Evolutionary conservation across 164 flowering plant genomes (phyloP).

Genomic region (Vitis cinerea): DNA sequence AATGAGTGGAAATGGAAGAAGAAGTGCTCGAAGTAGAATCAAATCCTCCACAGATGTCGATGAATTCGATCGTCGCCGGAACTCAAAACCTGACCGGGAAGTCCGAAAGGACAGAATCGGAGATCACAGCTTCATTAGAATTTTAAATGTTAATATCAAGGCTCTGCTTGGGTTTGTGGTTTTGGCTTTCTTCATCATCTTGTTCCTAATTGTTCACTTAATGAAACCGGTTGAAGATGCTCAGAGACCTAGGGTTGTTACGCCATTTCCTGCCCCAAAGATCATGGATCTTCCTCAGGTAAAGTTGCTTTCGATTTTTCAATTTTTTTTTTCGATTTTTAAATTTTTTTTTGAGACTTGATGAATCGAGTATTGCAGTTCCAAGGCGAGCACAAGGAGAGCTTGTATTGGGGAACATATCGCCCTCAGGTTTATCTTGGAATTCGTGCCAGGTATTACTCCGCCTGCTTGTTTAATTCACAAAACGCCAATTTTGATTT

Average conservation of each 20-base stretch:
- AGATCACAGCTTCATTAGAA: conserved; percentile 19
- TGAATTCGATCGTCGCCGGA: conserved; percentile 13
- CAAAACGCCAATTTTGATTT: too few relatives aligned
- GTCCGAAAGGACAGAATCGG: conserved; percentile 18
- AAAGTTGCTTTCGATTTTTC: background rate
- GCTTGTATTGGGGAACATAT: conserved; percentile 97
- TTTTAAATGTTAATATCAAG: conserved; percentile 34
- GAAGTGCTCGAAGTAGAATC: conserved; percentile 42
- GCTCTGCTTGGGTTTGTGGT: conserved; percentile 30
- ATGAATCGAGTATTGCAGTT: conserved; percentile 48
- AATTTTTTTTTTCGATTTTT: background rate
- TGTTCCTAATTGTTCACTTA: conserved; percentile 25
- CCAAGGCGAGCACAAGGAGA: conserved; percentile 94
- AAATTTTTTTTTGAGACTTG: background rate
- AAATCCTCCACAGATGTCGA: conserved; percentile 26
- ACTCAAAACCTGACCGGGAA: conserved; percentile 13
- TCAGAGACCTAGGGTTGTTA: conserved; percentile 52
- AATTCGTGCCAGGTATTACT: conserved; percentile 74
- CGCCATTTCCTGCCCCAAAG: conserved; percentile 81
- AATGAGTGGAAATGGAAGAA: conserved; percentile 46
- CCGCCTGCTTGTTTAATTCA: too few relatives aligned
- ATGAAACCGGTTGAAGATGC: conserved; percentile 22
- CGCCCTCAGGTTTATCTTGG: conserved; percentile 91
- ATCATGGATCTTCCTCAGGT: conserved; percentile 82
- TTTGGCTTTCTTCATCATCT: conserved; percentile 24